Base-by-base conservation (phyloP, 2,329 filamentous ascomycete genomes). In the Diaporthe amygdali region DNA sequence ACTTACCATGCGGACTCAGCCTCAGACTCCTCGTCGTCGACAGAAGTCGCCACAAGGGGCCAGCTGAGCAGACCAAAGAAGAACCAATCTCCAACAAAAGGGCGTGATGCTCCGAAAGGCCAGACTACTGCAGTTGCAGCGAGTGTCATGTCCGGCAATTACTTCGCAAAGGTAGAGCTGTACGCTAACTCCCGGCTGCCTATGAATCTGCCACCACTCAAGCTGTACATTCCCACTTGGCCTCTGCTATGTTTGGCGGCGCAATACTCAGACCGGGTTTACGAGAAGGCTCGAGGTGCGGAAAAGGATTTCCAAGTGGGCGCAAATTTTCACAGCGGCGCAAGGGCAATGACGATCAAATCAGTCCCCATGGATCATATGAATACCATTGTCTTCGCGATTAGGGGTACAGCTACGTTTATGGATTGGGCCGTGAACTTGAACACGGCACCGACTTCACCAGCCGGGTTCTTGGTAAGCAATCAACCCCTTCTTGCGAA, bases 361-460 rank as follows among this genome's bases (percentile, higher is more conserved):
- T 94, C 92, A 0, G 87, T 95, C 0, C 90, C 93, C 1, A 90
- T 95, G 78, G 94, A 96, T 77, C 87, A 94, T 76, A 90, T 92
- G 83, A 90, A 93, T 78, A 91, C 92, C 22, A 92, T 97, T 69
- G 92, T 97, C 14, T 93, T 97, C 76, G 94, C 94, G 17, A 93
- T 97, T 73, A 90, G 94, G 25, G 94, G 94, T 25, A 94, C 91
- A 0, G 90, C 94, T 30, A 93, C 90, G 8, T 93, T 96, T 75
- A 90, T 93, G 84, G 94, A 97, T 81, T 97, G 94, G 94, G 89
- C 92, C 2, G 93, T 96, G 55, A 97, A 97, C 79, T 87, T 96
- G 68, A 90, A 93, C 63, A 89, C 89, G 1, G 89, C 88, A 0
- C 94, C 94, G 0, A 85, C 88, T 0, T 85, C 90, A 1, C 93